Evolutionary conservation across 2,329 filamentous ascomycete species (phyloP), one percentile per base, ranked within the genome.

Genomic region (Trichoderma gracile): DNA sequence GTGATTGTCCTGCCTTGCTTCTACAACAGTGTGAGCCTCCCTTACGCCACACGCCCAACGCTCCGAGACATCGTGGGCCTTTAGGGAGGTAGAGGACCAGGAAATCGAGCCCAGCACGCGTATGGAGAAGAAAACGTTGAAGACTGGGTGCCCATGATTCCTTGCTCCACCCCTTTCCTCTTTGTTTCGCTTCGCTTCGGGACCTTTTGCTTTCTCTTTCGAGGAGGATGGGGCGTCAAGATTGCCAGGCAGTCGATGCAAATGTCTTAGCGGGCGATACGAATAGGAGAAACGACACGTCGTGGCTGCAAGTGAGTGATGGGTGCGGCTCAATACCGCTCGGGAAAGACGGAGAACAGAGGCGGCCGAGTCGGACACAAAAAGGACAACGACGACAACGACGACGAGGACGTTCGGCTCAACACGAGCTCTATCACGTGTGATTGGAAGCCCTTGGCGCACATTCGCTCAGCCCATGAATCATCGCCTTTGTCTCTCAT

Each of bases 401-500:
- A 49, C 47, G 15, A 43, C 19, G 45, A 55, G 42, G 62, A 38
- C 33, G 33, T 38, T 38, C 33, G 12, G 14, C 12, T 38, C 33
- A 38, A 38, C 63, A 59, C 64, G 60, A 66, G 50, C 56, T 61
- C 30, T 54, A 70, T 74, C 70, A 74, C 72, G 70, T 73, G 71
- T 67, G 33, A 53, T 57, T 27, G 27, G 56, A 57, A 49, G 67
- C 63, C 56, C 56, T 68, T 68, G 64, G 67, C 67, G 67, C 69
- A 71, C 71, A 71, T 68, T 61, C 17, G 27, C 42, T 27, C 27
- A 21, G 40, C 49, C 38, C 40, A 27, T 43, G 42, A 45, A 63
- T 40, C 30, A 71, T 75, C 72, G 73, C 72, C 73, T 73, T 75
- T 77, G 76, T 77, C 75, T 77, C 75, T 77, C 75, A 75, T 70